Evolutionary conservation across 495 filamentous ascomycete species (phyloP).

Genomic region (Talaromyces wortmannii): DNA sequence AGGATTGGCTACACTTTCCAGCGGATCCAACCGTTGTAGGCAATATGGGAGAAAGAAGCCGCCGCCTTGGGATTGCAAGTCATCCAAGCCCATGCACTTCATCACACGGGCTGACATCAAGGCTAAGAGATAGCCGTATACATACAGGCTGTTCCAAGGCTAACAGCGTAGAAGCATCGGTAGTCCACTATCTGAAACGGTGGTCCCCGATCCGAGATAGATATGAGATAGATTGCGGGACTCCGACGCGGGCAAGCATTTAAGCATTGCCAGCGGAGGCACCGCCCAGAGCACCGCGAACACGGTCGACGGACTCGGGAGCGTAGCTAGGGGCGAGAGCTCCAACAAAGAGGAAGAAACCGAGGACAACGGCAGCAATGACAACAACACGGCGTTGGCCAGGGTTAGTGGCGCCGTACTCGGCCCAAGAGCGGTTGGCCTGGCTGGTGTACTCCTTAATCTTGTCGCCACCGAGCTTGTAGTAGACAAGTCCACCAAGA

Average conservation of each 20-base stretch:
- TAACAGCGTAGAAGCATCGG: neutral
- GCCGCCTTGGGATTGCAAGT: neutral
- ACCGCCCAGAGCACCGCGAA: slow-evolving; percentile 39
- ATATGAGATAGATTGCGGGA: no score
- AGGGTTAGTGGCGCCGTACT: slow-evolving; percentile 73
- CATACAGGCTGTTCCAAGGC: neutral
- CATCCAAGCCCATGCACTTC: neutral
- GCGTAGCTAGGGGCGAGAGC: slow-evolving; percentile 47
- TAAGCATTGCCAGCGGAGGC: slow-evolving; percentile 18
- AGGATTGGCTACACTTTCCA: slow-evolving; percentile 5
- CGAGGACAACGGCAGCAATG: slow-evolving; percentile 50
- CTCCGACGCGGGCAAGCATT: neutral
- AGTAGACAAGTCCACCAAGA: slow-evolving; percentile 86
- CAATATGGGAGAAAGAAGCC: neutral
- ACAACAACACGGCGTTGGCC: slow-evolving; percentile 69
- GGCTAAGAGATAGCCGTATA: neutral
- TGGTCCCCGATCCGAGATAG: no score
- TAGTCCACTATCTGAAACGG: no score
- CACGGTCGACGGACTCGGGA: slow-evolving; percentile 25
- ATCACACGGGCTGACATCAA: neutral
- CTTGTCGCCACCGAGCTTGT: slow-evolving; percentile 87
- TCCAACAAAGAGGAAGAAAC: slow-evolving; percentile 64
- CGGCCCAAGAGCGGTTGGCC: slow-evolving; percentile 68
- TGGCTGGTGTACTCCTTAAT: slow-evolving; percentile 72
- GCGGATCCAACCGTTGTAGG: slow-evolving; percentile 10